Percentiles rank a stretch among this genome's conserved stretches.
Evolutionary conservation across 2,329 filamentous ascomycete species (phyloP).

Genomic region (Pseudocercospora pini-densiflorae): DNA sequence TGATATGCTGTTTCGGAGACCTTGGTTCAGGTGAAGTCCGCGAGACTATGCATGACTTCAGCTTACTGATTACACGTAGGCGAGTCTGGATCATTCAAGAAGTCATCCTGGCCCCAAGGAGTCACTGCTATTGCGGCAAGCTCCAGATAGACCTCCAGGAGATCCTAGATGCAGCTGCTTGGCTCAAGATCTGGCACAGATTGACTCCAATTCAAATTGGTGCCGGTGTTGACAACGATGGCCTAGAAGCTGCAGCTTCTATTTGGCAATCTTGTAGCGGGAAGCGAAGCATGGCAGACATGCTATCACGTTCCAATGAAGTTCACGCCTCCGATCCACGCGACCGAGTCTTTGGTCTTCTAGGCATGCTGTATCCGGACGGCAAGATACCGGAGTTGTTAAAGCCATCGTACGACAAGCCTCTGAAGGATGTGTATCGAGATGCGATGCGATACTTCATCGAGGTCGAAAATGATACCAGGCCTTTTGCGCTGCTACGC

Average conservation of each 20-base stretch:
- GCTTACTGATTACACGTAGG: neutral
- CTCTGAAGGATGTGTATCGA: neutral
- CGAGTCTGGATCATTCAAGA: neutral
- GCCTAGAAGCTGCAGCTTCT: neutral
- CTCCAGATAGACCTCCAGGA: neutral
- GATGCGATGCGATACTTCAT: constrained; percentile 1
- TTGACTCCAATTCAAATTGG: neutral
- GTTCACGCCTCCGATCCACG: neutral
- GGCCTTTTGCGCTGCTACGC: neutral
- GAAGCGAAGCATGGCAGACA: neutral
- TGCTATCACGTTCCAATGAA: neutral
- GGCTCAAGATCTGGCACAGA: neutral
- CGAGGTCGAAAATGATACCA: neutral
- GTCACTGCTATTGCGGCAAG: neutral
- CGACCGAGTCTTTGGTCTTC: neutral
- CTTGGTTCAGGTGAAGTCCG: neutral
- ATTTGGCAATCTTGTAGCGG: neutral
- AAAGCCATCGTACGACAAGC: neutral
- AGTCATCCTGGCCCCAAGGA: neutral
- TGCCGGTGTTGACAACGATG: neutral
- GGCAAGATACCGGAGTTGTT: neutral
- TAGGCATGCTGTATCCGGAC: neutral
- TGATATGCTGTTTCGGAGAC: neutral
- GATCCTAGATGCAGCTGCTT: neutral
- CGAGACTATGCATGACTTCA: neutral